phyloP scores from a whole-genome alignment of 140 eudicot genomes.

The Ambrosia hybrid region DNA sequence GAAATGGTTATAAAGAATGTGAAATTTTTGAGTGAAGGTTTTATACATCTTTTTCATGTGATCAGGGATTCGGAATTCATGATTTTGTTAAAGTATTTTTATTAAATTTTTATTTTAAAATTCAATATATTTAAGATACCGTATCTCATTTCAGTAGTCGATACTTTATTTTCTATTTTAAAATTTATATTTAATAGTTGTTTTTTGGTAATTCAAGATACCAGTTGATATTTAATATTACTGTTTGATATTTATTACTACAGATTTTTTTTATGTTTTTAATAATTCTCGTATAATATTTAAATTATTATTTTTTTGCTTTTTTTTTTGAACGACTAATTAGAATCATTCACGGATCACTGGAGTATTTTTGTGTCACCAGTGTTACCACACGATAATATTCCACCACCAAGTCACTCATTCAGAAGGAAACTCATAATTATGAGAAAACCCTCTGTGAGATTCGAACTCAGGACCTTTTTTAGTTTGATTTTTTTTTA shows the following conservation, averaged over 20 bases:
- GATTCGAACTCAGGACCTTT: too few relatives aligned
- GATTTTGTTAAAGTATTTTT: background rate
- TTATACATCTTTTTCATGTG: conserved; percentile 6
- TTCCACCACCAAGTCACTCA: too few relatives aligned
- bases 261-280: background rate
- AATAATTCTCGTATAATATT: background rate
- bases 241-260: background rate
- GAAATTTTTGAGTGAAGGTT: background rate
- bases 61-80: background rate
- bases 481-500: background rate
- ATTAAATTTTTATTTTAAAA: background rate
- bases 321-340: too few relatives aligned
- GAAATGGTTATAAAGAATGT: background rate
- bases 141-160: background rate
- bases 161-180: too few relatives aligned
- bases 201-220: background rate
- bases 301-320: background rate
- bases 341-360: too few relatives aligned
- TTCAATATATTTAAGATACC: background rate
- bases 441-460: too few relatives aligned
- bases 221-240: background rate
- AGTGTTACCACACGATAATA: too few relatives aligned
- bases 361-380: too few relatives aligned
- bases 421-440: too few relatives aligned
- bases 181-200: too few relatives aligned